Evolutionary conservation across 2,329 filamentous ascomycete genomes (phyloP).

Genomic region (Scedosporium boydii): DNA sequence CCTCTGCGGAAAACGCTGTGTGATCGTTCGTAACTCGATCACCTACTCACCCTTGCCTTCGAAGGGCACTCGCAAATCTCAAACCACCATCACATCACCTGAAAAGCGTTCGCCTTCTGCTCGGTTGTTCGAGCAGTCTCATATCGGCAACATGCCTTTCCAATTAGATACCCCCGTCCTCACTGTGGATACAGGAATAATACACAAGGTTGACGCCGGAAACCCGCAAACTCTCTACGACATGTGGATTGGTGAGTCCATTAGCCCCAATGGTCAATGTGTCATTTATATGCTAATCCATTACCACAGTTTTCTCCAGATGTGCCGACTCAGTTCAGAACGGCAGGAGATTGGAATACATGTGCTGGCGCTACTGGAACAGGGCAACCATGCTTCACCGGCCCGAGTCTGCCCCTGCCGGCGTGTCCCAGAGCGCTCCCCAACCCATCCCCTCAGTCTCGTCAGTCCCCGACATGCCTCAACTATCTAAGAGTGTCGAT

Average conservation of each 20-base stretch:
- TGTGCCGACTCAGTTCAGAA: slow-evolving; percentile 92
- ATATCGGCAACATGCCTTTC: slow-evolving; percentile 60
- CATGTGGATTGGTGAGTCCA: slow-evolving; percentile 84
- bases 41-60: slow-evolving; percentile 6
- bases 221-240: slow-evolving; percentile 90
- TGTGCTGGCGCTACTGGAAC: slow-evolving; percentile 94
- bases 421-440: slow-evolving; percentile 32
- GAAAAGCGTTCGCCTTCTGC: slow-evolving; percentile 14
- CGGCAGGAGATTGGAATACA: slow-evolving; percentile 83
- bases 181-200: slow-evolving; percentile 81
- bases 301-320: slow-evolving; percentile 70
- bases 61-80: background rate
- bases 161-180: slow-evolving; percentile 77
- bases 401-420: slow-evolving; percentile 36
- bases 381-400: slow-evolving; percentile 83
- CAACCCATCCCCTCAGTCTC: slow-evolving; percentile 36
- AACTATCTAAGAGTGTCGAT: slow-evolving; percentile 69
- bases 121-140: slow-evolving; percentile 25
- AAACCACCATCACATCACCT: slow-evolving; percentile 10
- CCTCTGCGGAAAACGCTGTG: background rate
- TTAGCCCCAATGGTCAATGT: background rate
- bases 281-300: background rate
- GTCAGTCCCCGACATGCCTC: slow-evolving; percentile 49
- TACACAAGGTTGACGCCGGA: slow-evolving; percentile 89
- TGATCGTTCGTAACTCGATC: slow-evolving; percentile 1